Evolutionary conservation across 108 stramenopile genomes (phyloP).

Genomic region (Chaetoceros muelleri): DNA sequence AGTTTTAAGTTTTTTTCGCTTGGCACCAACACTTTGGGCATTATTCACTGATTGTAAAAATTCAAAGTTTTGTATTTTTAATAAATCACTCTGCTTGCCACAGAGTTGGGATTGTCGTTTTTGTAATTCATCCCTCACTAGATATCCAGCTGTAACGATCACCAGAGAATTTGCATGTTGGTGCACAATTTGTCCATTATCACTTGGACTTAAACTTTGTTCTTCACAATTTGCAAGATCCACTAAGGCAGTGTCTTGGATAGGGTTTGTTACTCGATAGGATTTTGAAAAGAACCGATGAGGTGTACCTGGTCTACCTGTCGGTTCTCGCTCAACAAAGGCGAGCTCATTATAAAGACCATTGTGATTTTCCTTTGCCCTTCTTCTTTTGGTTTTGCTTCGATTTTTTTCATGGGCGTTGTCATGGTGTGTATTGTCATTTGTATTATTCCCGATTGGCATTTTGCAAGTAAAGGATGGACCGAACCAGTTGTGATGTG

Average conservation of each 20-base stretch:
- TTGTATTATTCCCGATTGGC: no score
- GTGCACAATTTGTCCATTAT: conserved; percentile 41
- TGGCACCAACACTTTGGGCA: conserved; percentile 24
- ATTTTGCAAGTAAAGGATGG: no score
- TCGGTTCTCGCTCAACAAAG: background rate
- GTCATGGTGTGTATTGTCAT: no score
- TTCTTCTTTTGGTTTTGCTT: no score
- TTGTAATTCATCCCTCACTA: background rate
- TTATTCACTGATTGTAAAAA: conserved; percentile 9
- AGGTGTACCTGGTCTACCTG: conserved; percentile 20
- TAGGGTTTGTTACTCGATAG: conserved; percentile 1
- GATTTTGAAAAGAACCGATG: conserved; percentile 24
- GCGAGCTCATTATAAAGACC: conserved; percentile 1
- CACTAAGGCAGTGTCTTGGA: background rate
- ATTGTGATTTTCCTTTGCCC: no score
- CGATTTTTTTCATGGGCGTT: no score
- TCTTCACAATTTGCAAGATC: background rate
- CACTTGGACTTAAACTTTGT: background rate
- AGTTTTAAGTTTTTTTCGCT: conserved; percentile 40
- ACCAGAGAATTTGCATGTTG: conserved; percentile 59
- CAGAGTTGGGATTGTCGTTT: background rate
- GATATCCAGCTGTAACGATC: conserved; percentile 53
- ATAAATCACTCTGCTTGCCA: background rate
- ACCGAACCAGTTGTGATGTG: no score
- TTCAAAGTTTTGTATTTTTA: conserved; percentile 8